Percentiles rank a stretch among this genome's conserved stretches.
phyloP scores from a whole-genome alignment of 1,139 yeast species.

The Ogataea hybrid region DNA sequence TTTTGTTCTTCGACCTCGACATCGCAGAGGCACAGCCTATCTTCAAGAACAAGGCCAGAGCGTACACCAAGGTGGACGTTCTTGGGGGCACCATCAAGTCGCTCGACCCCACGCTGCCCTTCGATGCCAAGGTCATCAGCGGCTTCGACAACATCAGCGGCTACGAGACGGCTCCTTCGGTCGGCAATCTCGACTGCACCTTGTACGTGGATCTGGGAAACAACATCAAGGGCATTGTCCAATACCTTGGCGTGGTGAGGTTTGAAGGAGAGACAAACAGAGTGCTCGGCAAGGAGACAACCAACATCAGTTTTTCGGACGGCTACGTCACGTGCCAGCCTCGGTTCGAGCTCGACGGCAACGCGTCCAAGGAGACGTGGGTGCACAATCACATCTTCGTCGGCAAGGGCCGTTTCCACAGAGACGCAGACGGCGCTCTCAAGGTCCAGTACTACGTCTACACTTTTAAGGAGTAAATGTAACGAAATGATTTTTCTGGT shows the following conservation, averaged over 20 bases:
- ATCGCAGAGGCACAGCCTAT: slow-evolving; percentile 31
- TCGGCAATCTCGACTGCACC: slow-evolving; percentile 47
- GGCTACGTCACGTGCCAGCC: slow-evolving; percentile 49
- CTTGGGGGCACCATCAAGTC: slow-evolving; percentile 36
- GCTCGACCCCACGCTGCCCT: slow-evolving; percentile 33
- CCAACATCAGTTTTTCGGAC: slow-evolving; percentile 39
- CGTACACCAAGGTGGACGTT: slow-evolving; percentile 29
- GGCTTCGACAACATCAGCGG: slow-evolving; percentile 51
- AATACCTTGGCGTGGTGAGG: slow-evolving; percentile 47
- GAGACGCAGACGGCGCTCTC: slow-evolving; percentile 41
- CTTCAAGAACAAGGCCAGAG: slow-evolving; percentile 19
- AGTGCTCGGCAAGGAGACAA: slow-evolving; percentile 35
- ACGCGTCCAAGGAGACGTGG: slow-evolving; percentile 46
- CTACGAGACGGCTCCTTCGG: slow-evolving; percentile 29
- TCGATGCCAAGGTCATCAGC: slow-evolving; percentile 32
- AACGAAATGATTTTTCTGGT: neutral
- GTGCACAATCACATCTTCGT: slow-evolving; percentile 41
- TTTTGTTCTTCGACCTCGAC: slow-evolving; percentile 34
- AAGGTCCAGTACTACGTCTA: slow-evolving; percentile 53
- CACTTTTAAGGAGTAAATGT: slow-evolving; percentile 25
- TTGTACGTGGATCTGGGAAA: slow-evolving; percentile 40
- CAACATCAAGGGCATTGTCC: slow-evolving; percentile 37
- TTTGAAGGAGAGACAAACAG: slow-evolving; percentile 36
- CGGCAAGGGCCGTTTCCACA: slow-evolving; percentile 55
- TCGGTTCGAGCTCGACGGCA: slow-evolving; percentile 38